Base-by-base conservation (phyloP, 106 monocot species). In the Ottelia alismoides region DNA sequence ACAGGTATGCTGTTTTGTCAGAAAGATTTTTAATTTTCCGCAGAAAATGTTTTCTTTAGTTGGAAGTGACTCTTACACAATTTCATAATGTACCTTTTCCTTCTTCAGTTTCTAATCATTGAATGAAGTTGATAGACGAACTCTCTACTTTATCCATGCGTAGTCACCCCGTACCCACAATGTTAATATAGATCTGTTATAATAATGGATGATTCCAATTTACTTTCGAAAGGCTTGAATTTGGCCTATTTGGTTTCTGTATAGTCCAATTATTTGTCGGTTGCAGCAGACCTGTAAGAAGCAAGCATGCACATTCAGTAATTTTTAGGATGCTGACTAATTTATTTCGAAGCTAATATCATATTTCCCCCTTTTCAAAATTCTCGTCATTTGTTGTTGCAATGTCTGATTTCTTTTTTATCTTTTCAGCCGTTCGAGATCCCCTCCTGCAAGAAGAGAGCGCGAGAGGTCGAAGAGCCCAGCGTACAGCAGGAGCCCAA, bases 391-490 rank as follows among this genome's bases (percentile, higher is more conserved):
- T 16, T 50, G 12, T 50, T 50, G 49, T n/a, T 50, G 20, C 17
- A 21, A 40, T 21, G 18, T 24, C 0, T 52, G 16, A 27, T 17
- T 29, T 4, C 21, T 20, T 29, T 48, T 20, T 48, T 7, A 43
- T 43, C 7, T n/a, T n/a, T n/a, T n/a, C 77, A 89, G 89, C 50
- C 81, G 85, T 17, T 89, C 89, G 0, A 78, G 89, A 40, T 89
- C 89, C 25, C 87, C 92, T 25, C 57, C 68, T 26, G 78, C 76
- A 0, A 78, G 63, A 53, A n/a, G n/a, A n/a, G 79, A 82, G 35
- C 70, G 71, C 30, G 68, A 75, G 3, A 61, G 71, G 21, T 92
- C 88, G 10, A 78, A 75, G 62, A 88, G 87, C 50, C 81, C 70
- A 11, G 30, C 56, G 0, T 57, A 78, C 58, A 93, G 83, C 77